These are phyloP conservation scores for Aegilops umbellulata DNA, from an alignment of 176 grass and related monocot genomes.

Conservation along the genomic window DNA sequence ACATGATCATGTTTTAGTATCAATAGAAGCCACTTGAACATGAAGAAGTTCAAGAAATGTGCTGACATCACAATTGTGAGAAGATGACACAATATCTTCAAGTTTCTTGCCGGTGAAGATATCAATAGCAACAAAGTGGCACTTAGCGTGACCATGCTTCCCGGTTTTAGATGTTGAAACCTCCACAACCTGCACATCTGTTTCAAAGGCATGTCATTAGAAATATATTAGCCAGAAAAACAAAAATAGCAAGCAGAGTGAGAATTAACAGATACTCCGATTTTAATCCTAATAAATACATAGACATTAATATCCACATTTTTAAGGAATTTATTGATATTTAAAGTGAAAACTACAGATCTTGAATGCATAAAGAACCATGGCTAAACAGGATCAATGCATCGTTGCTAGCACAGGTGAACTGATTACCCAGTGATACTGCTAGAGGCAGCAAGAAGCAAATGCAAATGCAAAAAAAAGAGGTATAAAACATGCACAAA, in stretches of 20 bases:
- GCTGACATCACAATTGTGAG: conserved; percentile 62
- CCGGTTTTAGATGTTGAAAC: conserved; percentile 63
- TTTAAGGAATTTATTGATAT: neutral
- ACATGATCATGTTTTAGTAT: neutral
- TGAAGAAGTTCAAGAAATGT: neutral
- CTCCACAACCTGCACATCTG: conserved; percentile 41
- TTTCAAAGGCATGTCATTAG: conserved; percentile 2
- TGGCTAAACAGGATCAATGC: neutral
- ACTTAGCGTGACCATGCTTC: conserved; percentile 57
- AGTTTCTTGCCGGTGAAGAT: conserved; percentile 50
- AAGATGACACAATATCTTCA: conserved; percentile 66
- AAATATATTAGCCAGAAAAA: neutral
- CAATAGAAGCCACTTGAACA: neutral
- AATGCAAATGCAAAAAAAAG: neutral
- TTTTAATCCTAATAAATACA: neutral
- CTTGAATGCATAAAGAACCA: neutral
- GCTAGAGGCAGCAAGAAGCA: neutral
- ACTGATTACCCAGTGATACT: neutral
- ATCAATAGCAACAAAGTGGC: conserved; percentile 60
- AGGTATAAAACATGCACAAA: neutral
- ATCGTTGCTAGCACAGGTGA: neutral
- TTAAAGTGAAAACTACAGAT: neutral
- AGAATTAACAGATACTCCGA: neutral
- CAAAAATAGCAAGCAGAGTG: neutral
- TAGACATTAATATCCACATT: neutral